Percentiles rank a stretch among this genome's conserved stretches.
phyloP scores from a whole-genome alignment of 225 moss, liverwort and hornwort species.

The Pseudisothecium myosuroides region DNA sequence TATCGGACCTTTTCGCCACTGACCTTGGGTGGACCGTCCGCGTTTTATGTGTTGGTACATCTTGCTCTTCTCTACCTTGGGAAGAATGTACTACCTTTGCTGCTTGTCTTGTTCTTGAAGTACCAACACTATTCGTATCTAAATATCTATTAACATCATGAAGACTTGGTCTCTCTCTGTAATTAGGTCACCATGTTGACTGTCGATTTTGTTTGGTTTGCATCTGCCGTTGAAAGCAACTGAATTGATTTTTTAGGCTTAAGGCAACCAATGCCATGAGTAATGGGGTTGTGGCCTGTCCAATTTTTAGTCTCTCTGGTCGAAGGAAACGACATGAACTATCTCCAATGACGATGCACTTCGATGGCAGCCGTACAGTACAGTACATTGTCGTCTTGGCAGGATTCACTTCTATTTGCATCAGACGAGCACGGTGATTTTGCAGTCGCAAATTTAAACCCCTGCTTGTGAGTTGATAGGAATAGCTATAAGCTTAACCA shows the following conservation, averaged over 20 bases:
- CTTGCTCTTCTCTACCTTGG: no score
- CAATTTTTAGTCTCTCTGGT: neutral
- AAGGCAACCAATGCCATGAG: neutral
- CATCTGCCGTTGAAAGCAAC: neutral
- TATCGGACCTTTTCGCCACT: neutral
- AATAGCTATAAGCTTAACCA: neutral
- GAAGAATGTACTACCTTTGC: conserved; percentile 38
- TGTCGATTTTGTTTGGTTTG: neutral
- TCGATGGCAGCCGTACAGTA: neutral
- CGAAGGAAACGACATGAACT: neutral
- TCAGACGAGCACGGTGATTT: neutral
- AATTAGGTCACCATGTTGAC: neutral
- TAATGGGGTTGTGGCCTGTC: neutral
- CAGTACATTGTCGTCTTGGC: neutral
- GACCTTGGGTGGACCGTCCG: neutral
- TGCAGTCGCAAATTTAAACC: neutral
- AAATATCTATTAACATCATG: neutral
- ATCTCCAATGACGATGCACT: neutral
- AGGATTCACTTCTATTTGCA: neutral
- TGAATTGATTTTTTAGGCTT: neutral
- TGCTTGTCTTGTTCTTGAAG: neutral
- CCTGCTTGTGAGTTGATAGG: neutral
- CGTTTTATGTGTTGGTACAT: conserved; percentile 53
- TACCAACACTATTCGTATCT: neutral
- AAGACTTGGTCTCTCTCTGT: neutral